Base-by-base conservation (phyloP, 78 protist species). In the Emiliania huxleyi region DNA sequence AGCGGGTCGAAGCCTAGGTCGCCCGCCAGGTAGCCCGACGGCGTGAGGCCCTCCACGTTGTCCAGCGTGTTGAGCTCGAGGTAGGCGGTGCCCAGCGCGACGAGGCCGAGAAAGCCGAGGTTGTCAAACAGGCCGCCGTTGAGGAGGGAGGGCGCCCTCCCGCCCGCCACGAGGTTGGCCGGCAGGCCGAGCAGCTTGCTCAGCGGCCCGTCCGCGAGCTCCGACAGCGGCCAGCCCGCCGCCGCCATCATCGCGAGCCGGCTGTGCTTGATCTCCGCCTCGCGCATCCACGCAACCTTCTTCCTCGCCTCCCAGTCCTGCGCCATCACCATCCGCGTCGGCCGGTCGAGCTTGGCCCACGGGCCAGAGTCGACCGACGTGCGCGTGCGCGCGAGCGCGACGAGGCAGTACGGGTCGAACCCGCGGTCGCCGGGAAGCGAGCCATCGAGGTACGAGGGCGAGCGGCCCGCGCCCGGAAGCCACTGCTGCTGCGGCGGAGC, bases 161-260 rank as follows among this genome's bases (percentile, higher is more conserved):
- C 55, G 2, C 22, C 40, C 22, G 55, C 90, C 0, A 11, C 69
- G 35, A 84, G 90, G 25, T 1, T 22, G 37, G 3, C 2, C 23
- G 92, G 87, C 38, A 46, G 92, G 42, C 62, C 62, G 23, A 90
- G 92, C 38, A 49, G 40, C 45, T 21, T 29, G 73, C 73, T 33
- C 42, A 91, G 42, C n/a, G 52, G 56, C 88, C 45, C 45, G 71
- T 91, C 87, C 48, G 77, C 48, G 12, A 91, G 73, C 93, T 91
- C 93, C 45, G 93, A 43, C 15, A 91, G 33, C 4, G 93, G 93
- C 93, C 93, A 91, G 48, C 93, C 93, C 4, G 88, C 87, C 1
- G 93, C 93, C 12, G 93, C 93, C 35, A 91, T 37, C 93, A 91
- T 91, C 15, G 93, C 93, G 42, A 91, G 71, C 75, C 93, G 93